A percentile compares a stretch with the other conserved stretches of the same genome.
These are phyloP conservation scores for Gaultheria prostrata DNA, from an alignment of 148 eudicot species.

Conservation along the genomic window DNA sequence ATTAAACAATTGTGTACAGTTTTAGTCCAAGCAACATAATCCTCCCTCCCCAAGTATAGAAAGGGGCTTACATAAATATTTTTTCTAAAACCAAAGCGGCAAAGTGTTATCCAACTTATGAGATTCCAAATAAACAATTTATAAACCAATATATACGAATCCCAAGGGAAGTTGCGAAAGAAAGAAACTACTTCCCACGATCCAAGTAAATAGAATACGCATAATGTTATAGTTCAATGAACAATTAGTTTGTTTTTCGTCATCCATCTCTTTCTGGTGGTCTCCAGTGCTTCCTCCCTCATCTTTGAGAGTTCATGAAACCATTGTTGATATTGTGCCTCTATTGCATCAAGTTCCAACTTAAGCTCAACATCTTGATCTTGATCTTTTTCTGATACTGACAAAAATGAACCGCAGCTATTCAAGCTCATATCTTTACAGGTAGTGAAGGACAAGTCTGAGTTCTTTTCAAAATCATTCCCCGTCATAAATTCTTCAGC, in stretches of 20 bases:
- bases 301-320: slow-evolving; percentile 51
- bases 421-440: slow-evolving; percentile 33
- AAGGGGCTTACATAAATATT: not conserved
- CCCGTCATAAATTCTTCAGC: slow-evolving; percentile 29
- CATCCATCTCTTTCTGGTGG: slow-evolving; percentile 67
- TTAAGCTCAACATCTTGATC: slow-evolving; percentile 42
- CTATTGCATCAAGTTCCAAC: slow-evolving; percentile 60
- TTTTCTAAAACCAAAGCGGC: not conserved
- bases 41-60: not conserved
- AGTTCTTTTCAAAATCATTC: slow-evolving; percentile 30
- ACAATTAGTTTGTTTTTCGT: slow-evolving; percentile 41
- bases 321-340: slow-evolving; percentile 56
- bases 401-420: slow-evolving; percentile 43
- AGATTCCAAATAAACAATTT: not conserved
- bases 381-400: slow-evolving; percentile 31
- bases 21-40: not conserved
- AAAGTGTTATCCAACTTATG: not conserved
- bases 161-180: not conserved
- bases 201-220: not conserved
- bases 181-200: not conserved
- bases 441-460: slow-evolving; percentile 18
- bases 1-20: not conserved
- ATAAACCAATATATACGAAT: not conserved
- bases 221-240: slow-evolving; percentile 4
- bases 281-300: slow-evolving; percentile 58